A percentile compares a stretch with the other conserved stretches of the same genome.
These are phyloP conservation scores for Malus asiatica DNA, from an alignment of 306 rosid genomes.

Conservation along the genomic window DNA sequence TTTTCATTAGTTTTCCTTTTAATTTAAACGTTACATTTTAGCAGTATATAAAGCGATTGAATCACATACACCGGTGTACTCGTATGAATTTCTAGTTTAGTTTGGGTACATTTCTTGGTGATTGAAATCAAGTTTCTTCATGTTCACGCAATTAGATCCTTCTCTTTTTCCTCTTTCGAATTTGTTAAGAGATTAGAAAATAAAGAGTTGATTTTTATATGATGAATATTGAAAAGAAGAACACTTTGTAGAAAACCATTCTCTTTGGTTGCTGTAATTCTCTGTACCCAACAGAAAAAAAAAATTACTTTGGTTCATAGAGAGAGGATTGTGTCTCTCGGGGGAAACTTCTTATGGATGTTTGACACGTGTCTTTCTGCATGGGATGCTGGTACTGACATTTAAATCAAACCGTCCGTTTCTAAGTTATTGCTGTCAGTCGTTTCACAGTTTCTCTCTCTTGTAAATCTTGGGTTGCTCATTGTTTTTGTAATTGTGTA, in stretches of 20 bases:
- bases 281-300: too few relatives aligned
- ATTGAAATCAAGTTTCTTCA: constrained; percentile 34
- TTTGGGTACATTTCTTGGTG: too few relatives aligned
- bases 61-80: too few relatives aligned
- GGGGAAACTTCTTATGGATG: not conserved
- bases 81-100: too few relatives aligned
- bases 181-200: not conserved
- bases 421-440: not conserved
- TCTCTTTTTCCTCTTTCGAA: not conserved
- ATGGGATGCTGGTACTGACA: not conserved
- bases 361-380: constrained; percentile 22
- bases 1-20: too few relatives aligned
- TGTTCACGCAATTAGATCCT: constrained; percentile 48
- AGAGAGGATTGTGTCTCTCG: not conserved
- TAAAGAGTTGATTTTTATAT: not conserved
- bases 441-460: not conserved
- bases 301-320: not conserved
- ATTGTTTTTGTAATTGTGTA: not conserved
- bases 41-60: too few relatives aligned
- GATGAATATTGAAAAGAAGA: not conserved
- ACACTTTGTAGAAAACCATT: not conserved
- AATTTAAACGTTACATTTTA: too few relatives aligned
- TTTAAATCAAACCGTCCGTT: constrained; percentile 5
- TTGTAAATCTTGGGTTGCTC: constrained; percentile 23
- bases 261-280: not conserved